Conservation (phyloP, 1,284 basidiomycete species). For the Ustilago cynodontis region DNA sequence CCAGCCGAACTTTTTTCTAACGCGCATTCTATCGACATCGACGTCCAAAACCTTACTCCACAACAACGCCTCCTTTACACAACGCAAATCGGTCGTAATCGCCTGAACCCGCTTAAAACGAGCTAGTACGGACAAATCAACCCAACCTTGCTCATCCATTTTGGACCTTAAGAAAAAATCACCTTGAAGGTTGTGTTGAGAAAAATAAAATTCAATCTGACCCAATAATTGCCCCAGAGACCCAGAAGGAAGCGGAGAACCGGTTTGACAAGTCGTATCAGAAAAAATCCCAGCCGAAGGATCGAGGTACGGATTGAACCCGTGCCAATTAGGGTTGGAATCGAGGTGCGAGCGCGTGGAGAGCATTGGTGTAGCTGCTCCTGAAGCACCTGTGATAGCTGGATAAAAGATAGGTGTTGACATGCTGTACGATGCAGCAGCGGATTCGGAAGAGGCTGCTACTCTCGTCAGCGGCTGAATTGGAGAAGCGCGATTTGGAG, state of each 20-base stretch:
- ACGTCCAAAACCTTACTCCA: slow-evolving; percentile 55
- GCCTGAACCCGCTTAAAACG: slow-evolving; percentile 58
- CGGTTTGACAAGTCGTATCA: slow-evolving; percentile 6
- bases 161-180: slow-evolving; percentile 63
- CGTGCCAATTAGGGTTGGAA: background rate
- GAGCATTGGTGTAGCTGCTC: slow-evolving; percentile 24
- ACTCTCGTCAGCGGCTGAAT: slow-evolving; percentile 14
- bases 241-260: background rate
- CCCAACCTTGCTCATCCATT: slow-evolving; percentile 65
- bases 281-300: background rate
- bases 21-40: slow-evolving; percentile 28
- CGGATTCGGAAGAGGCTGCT: background rate
- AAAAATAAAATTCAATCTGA: slow-evolving; percentile 69
- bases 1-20: slow-evolving; percentile 58
- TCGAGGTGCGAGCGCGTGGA: background rate
- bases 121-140: slow-evolving; percentile 50
- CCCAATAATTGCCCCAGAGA: slow-evolving; percentile 44
- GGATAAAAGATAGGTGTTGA: background rate
- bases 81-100: slow-evolving; percentile 32
- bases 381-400: slow-evolving; percentile 6
- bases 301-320: background rate
- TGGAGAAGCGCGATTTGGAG: slow-evolving; percentile 21
- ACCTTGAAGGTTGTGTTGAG: slow-evolving; percentile 56
- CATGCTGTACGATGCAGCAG: slow-evolving; percentile 12
- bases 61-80: slow-evolving; percentile 50